Base-by-base conservation (phyloP, 2,329 filamentous ascomycete genomes). In the Alternaria panax region DNA sequence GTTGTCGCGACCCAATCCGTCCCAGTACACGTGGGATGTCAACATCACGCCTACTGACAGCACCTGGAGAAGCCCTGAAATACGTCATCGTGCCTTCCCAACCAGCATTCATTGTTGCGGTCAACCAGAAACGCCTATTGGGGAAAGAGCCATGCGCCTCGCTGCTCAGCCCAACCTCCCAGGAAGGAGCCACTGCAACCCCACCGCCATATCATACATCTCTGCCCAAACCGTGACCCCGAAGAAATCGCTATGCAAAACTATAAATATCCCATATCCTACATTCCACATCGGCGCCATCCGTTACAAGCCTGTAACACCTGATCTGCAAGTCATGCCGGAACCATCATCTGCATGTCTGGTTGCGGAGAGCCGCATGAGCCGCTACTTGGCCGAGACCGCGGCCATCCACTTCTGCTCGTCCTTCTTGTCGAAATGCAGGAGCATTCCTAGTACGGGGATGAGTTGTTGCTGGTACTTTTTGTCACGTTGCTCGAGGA, bases 361-460 rank as follows among this genome's bases (percentile, higher is more conserved):
- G 41, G 51, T 53, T 40, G 46, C 56, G 54, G 59, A 64, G 64
- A 66, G 60, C 60, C 61, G 36, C 60, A 61, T 34, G 41, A 22
- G 20, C 57, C 56, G 57, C 60, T 69, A 77, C 65, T 68, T 74
- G 16, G 85, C 82, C 60, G 84, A 82, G 48, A 96, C 88, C 3
- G 90, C 92, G 18, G 88, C 86, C 79, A 90, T 87, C 92, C 92
- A 96, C 79, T 92, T 94, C 79, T 95, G 89, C 79, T 95, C 91
- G 68, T 97, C 93, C 68, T 85, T 87, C 69, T 88, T 87, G 79
- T 92, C 89, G 79, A 94, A 92, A 75, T 88, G 87, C 72, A 95
- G 80, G 73, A 94, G 79, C 84, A 91, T 89, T 28, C 89, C 89
- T 69, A 95, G 76, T 32, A 93, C 91, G 1, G 91, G 91, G 56